Percentiles rank a stretch among this genome's conserved stretches.
Conservation (phyloP, 75 land plant genomes). For the Sequoia sempervirens region DNA sequence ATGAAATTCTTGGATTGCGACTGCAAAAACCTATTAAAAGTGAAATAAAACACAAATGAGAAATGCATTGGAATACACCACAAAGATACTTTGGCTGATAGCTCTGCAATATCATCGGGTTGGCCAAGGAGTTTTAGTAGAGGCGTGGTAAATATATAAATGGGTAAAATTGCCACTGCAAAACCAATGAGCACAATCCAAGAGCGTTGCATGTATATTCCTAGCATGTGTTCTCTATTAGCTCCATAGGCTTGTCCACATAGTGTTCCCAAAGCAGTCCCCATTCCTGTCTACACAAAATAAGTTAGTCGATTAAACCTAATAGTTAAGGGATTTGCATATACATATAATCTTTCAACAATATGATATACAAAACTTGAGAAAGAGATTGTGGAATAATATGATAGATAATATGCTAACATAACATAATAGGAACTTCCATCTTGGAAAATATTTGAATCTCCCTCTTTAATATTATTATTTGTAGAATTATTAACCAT, state of each 20-base stretch:
- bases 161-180: conserved; percentile 30
- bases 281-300: conserved; percentile 43
- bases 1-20: conserved; percentile 33
- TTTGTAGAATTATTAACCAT: too few relatives aligned
- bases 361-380: too few relatives aligned
- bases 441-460: too few relatives aligned
- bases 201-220: conserved; percentile 59
- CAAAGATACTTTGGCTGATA: conserved; percentile 19
- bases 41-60: conserved; percentile 25
- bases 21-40: conserved; percentile 38
- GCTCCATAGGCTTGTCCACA: conserved; percentile 78
- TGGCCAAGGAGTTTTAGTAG: conserved; percentile 33
- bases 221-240: conserved; percentile 43
- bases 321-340: too few relatives aligned
- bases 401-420: too few relatives aligned
- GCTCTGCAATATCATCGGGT: conserved; percentile 22
- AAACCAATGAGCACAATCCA: conserved; percentile 39
- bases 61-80: conserved; percentile 35
- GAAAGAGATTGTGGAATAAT: too few relatives aligned
- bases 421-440: too few relatives aligned
- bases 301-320: too few relatives aligned
- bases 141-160: conserved; percentile 37
- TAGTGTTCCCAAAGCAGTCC: conserved; percentile 66
- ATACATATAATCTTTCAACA: too few relatives aligned
- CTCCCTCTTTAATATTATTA: too few relatives aligned